These are phyloP conservation scores for Aquilaria sinensis DNA, from an alignment of 345 rosid species.

Conservation along the genomic window DNA sequence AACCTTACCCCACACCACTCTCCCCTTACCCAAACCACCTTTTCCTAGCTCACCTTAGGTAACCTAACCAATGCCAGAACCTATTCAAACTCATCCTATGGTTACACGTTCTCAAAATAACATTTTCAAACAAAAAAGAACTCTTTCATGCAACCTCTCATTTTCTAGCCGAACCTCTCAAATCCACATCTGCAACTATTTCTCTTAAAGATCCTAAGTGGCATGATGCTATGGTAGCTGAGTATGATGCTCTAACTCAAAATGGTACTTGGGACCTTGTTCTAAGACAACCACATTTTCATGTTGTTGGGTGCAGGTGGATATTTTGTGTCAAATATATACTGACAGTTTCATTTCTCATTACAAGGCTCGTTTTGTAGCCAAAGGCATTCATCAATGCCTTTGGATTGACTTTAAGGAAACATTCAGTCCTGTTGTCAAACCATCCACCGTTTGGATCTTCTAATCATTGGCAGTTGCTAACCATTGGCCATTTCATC, in stretches of 20 bases:
- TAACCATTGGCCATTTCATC: too few relatives aligned
- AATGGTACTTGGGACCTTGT: background rate
- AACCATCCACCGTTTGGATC: background rate
- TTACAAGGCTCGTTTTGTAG: constrained; percentile 2
- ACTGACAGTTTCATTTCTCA: background rate
- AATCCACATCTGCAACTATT: too few relatives aligned
- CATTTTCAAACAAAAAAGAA: too few relatives aligned
- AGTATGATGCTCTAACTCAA: background rate
- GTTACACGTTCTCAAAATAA: too few relatives aligned
- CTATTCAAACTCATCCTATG: background rate
- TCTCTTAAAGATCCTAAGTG: too few relatives aligned
- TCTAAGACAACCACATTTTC: too few relatives aligned
- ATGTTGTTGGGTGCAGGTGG: background rate
- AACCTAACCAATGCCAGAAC: background rate
- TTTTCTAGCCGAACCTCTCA: background rate
- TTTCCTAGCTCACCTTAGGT: too few relatives aligned
- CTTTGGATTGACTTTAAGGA: background rate
- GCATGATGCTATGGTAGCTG: background rate
- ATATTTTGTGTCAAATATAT: background rate
- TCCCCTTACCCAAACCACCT: too few relatives aligned
- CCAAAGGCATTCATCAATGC: constrained; percentile 7
- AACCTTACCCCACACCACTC: too few relatives aligned
- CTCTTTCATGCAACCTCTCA: background rate
- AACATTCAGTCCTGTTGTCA: background rate
- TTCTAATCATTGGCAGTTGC: background rate